These are phyloP conservation scores for Chenopodium berlandieri DNA, from an alignment of 148 eudicot genomes.

Conservation along the genomic window DNA sequence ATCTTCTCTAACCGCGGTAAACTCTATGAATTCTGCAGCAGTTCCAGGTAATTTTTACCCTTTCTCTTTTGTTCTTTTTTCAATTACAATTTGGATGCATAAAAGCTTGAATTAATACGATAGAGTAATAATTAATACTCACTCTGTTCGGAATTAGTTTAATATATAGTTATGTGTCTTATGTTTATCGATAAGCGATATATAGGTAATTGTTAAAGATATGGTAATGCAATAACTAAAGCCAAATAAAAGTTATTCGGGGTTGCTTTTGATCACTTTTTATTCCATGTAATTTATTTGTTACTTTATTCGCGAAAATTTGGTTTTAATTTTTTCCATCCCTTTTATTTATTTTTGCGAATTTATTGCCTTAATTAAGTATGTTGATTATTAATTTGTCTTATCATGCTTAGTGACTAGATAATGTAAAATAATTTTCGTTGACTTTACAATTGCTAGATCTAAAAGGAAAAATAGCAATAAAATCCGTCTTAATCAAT, in stretches of 20 bases:
- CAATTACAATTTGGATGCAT: neutral
- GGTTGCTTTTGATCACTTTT: no score
- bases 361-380: neutral
- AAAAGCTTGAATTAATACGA: neutral
- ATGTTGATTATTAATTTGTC: neutral
- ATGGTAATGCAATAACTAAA: neutral
- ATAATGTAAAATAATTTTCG: neutral
- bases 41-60: neutral
- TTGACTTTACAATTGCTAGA: neutral
- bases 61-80: neutral
- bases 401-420: neutral
- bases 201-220: no score
- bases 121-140: neutral
- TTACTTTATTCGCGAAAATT: neutral
- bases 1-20: conserved; percentile 17
- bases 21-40: conserved; percentile 18
- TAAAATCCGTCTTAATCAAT: neutral
- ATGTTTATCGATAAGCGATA: neutral
- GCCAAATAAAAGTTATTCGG: neutral
- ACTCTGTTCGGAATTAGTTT: neutral
- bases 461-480: neutral
- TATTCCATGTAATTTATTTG: neutral
- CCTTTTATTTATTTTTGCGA: neutral
- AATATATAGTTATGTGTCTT: no score
- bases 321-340: neutral